Percentiles rank a stretch among this genome's conserved stretches.
Evolutionary conservation across 202 grass and related monocot species (phyloP).

Genomic region (Setaria viridis): DNA sequence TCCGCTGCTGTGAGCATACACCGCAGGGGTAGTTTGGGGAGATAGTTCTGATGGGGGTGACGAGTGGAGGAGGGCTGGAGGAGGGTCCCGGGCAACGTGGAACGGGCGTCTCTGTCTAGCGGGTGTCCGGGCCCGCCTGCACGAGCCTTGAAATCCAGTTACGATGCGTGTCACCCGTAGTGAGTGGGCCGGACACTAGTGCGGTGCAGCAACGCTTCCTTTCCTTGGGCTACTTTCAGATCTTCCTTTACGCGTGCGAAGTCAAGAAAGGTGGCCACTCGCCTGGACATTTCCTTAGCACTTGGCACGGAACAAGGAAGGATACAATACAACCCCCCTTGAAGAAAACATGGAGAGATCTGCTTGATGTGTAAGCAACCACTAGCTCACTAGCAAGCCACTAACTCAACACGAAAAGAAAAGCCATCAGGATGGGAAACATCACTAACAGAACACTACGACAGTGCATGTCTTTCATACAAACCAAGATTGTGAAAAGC

Average conservation of each 20-base stretch:
- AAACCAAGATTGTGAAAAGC: neutral
- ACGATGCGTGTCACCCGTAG: neutral
- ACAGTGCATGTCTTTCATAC: neutral
- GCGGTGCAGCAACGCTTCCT: neutral
- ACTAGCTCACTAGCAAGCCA: neutral
- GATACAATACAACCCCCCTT: neutral
- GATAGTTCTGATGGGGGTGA: neutral
- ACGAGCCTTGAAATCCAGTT: slow-evolving; percentile 22
- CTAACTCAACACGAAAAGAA: neutral
- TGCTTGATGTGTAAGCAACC: slow-evolving; percentile 16
- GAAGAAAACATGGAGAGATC: neutral
- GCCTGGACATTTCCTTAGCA: neutral
- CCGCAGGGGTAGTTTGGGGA: neutral
- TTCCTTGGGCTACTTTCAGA: neutral
- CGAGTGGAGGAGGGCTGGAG: neutral
- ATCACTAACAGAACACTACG: neutral
- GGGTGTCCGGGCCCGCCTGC: neutral
- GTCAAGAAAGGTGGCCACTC: slow-evolving; percentile 37
- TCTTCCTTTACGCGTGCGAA: neutral
- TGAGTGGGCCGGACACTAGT: neutral
- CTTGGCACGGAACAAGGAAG: neutral
- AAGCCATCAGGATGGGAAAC: neutral
- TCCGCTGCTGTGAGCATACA: too few species aligned
- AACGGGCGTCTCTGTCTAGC: slow-evolving; percentile 25
- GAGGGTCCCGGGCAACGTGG: neutral